These are phyloP conservation scores for Lepidopterella palustris DNA, from an alignment of 495 filamentous ascomycete species.

Conservation along the genomic window DNA sequence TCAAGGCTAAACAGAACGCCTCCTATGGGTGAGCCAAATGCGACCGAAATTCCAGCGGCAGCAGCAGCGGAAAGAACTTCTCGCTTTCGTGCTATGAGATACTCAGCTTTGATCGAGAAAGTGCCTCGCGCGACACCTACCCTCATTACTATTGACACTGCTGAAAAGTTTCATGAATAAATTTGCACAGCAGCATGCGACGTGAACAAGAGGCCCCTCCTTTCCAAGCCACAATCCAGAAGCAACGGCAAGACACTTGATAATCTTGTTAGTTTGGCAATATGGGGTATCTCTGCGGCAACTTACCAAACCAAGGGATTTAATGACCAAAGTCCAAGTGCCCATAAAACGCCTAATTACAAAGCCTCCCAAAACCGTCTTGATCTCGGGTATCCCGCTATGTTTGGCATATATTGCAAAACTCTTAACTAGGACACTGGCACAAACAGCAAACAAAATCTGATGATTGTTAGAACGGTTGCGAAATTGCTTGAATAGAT, in stretches of 20 bases:
- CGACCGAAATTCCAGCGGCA: slow-evolving; percentile 91
- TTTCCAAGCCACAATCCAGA: slow-evolving; percentile 98
- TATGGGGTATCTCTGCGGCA: too few relatives aligned
- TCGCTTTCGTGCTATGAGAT: slow-evolving; percentile 69
- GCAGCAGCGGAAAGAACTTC: slow-evolving; percentile 94
- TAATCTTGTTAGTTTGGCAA: slow-evolving; percentile 24
- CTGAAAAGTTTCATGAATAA: slow-evolving; percentile 87
- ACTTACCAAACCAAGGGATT: slow-evolving; percentile 82
- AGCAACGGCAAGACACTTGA: slow-evolving; percentile 80
- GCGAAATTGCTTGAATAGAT: not conserved
- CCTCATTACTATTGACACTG: slow-evolving; percentile 82
- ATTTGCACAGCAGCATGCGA: slow-evolving; percentile 96
- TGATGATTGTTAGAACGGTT: too few relatives aligned
- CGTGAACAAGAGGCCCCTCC: slow-evolving; percentile 93
- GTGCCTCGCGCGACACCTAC: slow-evolving; percentile 38
- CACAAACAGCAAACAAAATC: slow-evolving; percentile 73
- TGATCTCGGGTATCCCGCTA: slow-evolving; percentile 96
- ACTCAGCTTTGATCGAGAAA: slow-evolving; percentile 7
- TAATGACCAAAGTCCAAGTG: slow-evolving; percentile 85
- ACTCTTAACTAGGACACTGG: slow-evolving; percentile 70
- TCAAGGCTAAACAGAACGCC: slow-evolving; percentile 94
- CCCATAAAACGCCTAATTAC: slow-evolving; percentile 89
- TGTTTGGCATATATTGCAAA: slow-evolving; percentile 90
- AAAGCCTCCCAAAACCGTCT: slow-evolving; percentile 92
- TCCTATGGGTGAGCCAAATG: slow-evolving; percentile 94